These are phyloP conservation scores for Eimeria nieschulzi DNA, from an alignment of 169 alveolate species.

Conservation along the genomic window DNA sequence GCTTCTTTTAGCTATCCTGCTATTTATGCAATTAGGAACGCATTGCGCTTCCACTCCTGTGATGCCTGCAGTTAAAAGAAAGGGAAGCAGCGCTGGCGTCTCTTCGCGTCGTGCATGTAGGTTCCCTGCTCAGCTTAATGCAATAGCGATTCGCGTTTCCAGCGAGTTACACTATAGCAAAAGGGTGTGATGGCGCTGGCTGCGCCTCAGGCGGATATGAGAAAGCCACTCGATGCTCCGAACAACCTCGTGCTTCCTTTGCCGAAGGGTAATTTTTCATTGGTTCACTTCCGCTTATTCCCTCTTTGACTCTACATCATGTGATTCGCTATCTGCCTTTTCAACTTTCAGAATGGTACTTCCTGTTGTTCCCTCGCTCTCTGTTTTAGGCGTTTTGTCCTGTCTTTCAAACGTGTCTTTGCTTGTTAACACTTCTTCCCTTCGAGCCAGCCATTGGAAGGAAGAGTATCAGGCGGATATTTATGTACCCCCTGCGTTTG, in stretches of 20 bases:
- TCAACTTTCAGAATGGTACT: no score
- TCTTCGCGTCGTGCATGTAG: constrained; percentile 38
- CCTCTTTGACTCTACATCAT: no score
- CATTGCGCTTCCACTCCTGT: not conserved
- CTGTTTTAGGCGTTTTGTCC: not conserved
- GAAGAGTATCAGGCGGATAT: no score
- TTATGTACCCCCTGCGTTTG: not conserved
- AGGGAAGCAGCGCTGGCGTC: constrained; percentile 53
- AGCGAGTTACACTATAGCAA: no score
- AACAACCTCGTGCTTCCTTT: constrained; percentile 19
- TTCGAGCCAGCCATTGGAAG: no score
- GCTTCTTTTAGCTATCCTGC: no score
- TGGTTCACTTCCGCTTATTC: not conserved
- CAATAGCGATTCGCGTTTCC: not conserved
- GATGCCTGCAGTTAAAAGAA: constrained; percentile 30
- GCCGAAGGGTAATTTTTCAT: constrained; percentile 7
- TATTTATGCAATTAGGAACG: no score
- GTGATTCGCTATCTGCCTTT: no score
- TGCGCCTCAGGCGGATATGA: constrained; percentile 30
- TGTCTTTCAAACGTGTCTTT: no score
- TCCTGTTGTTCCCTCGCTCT: not conserved
- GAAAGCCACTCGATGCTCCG: constrained; percentile 21
- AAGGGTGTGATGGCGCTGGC: not conserved
- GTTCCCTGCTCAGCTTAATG: not conserved
- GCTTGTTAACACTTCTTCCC: no score